phyloP scores from a whole-genome alignment of 495 filamentous ascomycete species.

The Penicillium bialowiezense region DNA sequence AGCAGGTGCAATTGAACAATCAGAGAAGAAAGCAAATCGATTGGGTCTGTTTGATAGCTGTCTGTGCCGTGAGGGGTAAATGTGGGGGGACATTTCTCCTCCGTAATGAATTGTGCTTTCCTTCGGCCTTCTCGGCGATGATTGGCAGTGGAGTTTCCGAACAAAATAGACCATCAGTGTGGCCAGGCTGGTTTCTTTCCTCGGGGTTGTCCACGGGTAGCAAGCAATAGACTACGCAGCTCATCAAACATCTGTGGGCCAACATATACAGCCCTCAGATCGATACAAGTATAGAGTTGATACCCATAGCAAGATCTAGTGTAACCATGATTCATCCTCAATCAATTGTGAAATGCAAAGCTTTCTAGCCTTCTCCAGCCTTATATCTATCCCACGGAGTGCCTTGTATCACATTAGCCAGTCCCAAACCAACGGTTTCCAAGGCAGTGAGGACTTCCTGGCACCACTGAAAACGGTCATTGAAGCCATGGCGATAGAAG shows the following conservation, averaged over 20 bases:
- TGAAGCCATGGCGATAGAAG: conserved; percentile 11
- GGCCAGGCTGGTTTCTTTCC: no score
- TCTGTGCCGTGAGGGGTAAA: neutral
- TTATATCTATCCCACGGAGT: conserved; percentile 17
- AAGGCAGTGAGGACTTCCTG: conserved; percentile 14
- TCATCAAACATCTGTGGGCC: no score
- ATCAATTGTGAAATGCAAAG: no score
- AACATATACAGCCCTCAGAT: no score
- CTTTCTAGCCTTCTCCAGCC: neutral
- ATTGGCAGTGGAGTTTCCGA: no score
- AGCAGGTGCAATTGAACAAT: neutral
- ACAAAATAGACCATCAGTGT: no score
- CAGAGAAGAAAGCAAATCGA: neutral
- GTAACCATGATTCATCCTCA: no score
- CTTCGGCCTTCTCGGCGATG: neutral
- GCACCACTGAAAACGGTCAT: conserved; percentile 14
- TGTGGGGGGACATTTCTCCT: neutral
- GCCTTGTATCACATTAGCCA: conserved; percentile 9
- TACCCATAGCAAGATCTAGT: no score
- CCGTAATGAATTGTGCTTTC: neutral
- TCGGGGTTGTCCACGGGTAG: no score
- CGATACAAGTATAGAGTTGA: no score
- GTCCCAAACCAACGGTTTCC: conserved; percentile 7
- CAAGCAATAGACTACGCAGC: no score
- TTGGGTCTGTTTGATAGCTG: neutral